A percentile compares a stretch with the other conserved stretches of the same genome.
Evolutionary conservation across 1,284 basidiomycete genomes (phyloP).

Genomic region (Ustilago sp.): DNA sequence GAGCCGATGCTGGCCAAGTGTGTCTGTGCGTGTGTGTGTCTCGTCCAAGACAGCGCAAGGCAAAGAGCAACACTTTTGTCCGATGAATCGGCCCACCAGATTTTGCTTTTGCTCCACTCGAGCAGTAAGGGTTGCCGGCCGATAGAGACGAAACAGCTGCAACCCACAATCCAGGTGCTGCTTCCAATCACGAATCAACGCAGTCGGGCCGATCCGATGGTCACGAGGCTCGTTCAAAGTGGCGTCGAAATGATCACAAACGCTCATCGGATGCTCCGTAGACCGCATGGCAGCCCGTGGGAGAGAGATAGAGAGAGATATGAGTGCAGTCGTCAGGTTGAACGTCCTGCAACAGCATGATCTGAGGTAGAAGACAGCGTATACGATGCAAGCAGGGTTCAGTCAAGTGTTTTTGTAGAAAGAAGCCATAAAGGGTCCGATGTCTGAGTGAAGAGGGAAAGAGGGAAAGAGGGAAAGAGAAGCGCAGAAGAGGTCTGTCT

Average conservation of each 20-base stretch:
- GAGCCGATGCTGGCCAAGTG: neutral
- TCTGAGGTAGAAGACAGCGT: neutral
- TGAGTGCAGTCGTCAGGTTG: neutral
- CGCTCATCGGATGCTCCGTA: neutral
- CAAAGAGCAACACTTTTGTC: conserved; percentile 1
- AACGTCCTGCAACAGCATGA: neutral
- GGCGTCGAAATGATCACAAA: neutral
- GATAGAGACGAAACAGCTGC: neutral
- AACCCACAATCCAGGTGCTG: too few species aligned
- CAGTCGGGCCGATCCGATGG: neutral
- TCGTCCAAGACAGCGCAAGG: neutral
- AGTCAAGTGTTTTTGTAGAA: neutral
- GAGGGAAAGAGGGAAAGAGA: neutral
- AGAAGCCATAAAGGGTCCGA: conserved; percentile 3
- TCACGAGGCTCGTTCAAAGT: neutral
- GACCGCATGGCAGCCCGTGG: neutral
- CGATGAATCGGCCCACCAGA: neutral
- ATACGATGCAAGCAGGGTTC: neutral
- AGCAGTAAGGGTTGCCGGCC: neutral
- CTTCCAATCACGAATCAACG: neutral
- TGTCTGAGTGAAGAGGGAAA: neutral
- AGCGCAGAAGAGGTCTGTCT: too few species aligned
- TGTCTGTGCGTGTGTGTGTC: neutral
- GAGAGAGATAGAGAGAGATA: neutral
- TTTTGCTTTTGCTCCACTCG: neutral